Percentiles rank a stretch among this genome's conserved stretches.
Evolutionary conservation across 139 green algal species (phyloP).

Genomic region (Coelastrella sp.): DNA sequence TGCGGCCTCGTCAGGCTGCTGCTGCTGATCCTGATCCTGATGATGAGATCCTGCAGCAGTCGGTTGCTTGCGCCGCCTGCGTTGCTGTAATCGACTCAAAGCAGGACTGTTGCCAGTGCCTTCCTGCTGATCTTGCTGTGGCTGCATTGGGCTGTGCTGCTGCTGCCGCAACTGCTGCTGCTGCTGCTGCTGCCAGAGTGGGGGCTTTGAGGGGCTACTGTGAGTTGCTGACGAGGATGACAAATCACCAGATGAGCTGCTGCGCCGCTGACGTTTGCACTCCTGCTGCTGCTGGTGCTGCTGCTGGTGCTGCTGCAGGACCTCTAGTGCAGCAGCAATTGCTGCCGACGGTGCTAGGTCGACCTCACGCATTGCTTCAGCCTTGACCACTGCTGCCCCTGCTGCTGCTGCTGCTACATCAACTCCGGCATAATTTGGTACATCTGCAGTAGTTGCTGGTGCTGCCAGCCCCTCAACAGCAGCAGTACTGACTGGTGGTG

Average conservation of each 20-base stretch:
- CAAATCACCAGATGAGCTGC: background rate
- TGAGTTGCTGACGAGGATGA: background rate
- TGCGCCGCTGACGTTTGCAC: no score
- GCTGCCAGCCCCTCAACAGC: background rate
- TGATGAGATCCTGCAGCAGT: background rate
- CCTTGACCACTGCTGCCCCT: constrained; percentile 12
- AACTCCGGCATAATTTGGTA: background rate
- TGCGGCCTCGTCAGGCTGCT: background rate
- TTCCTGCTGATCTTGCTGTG: background rate
- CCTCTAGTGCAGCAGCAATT: background rate
- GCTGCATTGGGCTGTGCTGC: background rate
- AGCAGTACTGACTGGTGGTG: background rate
- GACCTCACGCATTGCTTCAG: background rate
- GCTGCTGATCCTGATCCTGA: background rate
- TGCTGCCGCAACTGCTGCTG: background rate
- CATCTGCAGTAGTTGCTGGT: background rate
- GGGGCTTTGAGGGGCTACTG: background rate
- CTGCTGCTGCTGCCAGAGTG: background rate
- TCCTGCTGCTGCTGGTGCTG: background rate
- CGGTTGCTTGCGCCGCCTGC: background rate
- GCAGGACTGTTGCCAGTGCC: background rate
- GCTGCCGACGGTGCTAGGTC: background rate
- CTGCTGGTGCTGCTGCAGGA: no score
- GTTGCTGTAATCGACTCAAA: background rate
- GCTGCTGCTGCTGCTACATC: background rate